Evolutionary conservation across 2,329 filamentous ascomycete genomes (phyloP), one percentile per base, ranked within the genome.

Genomic region (Fusarium sp.): DNA sequence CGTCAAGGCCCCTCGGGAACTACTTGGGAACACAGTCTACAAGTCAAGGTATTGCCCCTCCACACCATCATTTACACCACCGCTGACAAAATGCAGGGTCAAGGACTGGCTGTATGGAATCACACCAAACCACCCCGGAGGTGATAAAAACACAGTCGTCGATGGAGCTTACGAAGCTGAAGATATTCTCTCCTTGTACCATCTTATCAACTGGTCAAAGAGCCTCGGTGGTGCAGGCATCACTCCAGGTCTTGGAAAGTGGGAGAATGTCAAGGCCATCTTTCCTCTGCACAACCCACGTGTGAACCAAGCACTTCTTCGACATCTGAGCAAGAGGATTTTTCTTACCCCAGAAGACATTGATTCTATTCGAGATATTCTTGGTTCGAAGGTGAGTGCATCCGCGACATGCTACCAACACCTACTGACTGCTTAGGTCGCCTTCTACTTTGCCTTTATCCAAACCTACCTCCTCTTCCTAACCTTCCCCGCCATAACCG

Each of bases 381-480:
- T 91, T 76, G 92, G 91, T 10, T 85, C 91, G 70, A 91, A 92
- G 82, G 81, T 81, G 56, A 20, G 16, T 2, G 10, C 5, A 11
- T n/a, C n/a, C 5, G 9, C 11, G 0, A 8, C 8, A 1, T 9
- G 0, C 0, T 1, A 2, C 1, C 0, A 7, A 16, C 31, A 4
- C 38, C 61, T 0, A 65, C 7, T 22, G 8, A 10, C 6, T 0
- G 0, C 0, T 0, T 16, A 91, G 88, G 90, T 94, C 63, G 93
- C 92, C 4, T 95, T 93, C 78, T 95, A 95, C 82, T 95, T 94
- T 79, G 93, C 93, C n/a, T 95, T 95, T 76, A 92, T 93, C 27
- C 93, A 95, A 77, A 90, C 89, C 16, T 95, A 95, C 79, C 92
- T 93, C 68, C 84, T 88, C 38, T 94, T 95, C 77, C 85, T 95